Conservation (phyloP, 2,329 filamentous ascomycete genomes). For the Calycina marina region DNA sequence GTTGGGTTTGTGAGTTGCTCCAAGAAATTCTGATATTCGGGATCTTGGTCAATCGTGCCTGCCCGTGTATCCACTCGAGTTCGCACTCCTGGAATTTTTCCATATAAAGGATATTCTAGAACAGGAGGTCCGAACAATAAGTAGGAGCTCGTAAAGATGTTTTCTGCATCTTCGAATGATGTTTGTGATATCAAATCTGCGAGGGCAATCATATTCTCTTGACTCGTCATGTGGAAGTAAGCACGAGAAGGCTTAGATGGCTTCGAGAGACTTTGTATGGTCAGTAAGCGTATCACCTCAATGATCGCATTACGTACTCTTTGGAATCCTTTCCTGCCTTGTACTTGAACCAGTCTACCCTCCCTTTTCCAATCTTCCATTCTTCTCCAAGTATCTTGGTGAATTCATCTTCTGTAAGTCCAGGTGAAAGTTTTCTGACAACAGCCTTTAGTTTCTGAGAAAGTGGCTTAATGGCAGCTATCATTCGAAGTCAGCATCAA, state of each 20-base stretch:
- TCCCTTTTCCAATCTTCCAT: constrained; percentile 70
- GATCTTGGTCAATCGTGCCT: constrained; percentile 91
- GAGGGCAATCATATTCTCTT: constrained; percentile 50
- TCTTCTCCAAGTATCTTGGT: constrained; percentile 55
- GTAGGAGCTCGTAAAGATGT: constrained; percentile 50
- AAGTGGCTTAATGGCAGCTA: constrained; percentile 29
- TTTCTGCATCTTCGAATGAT: constrained; percentile 69
- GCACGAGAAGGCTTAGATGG: constrained; percentile 66
- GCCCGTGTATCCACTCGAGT: constrained; percentile 69
- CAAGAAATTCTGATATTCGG: constrained; percentile 88
- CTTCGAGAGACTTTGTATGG: constrained; percentile 54
- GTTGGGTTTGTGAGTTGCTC: constrained; percentile 66
- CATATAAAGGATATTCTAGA: constrained; percentile 72
- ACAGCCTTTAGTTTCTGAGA: constrained; percentile 63
- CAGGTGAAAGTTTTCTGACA: constrained; percentile 72
- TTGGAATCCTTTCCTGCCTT: constrained; percentile 63
- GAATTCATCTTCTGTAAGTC: constrained; percentile 69
- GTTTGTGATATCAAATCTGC: constrained; percentile 54
- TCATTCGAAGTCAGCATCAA: constrained; percentile 7
- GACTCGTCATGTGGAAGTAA: constrained; percentile 68
- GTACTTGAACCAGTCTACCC: constrained; percentile 72
- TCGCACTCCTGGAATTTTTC: constrained; percentile 63
- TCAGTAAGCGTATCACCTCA: constrained; percentile 3
- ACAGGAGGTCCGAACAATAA: constrained; percentile 65
- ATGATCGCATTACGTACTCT: constrained; percentile 44